Conservation (phyloP, 257 asterid species). For the Nicotiana attenuata region DNA sequence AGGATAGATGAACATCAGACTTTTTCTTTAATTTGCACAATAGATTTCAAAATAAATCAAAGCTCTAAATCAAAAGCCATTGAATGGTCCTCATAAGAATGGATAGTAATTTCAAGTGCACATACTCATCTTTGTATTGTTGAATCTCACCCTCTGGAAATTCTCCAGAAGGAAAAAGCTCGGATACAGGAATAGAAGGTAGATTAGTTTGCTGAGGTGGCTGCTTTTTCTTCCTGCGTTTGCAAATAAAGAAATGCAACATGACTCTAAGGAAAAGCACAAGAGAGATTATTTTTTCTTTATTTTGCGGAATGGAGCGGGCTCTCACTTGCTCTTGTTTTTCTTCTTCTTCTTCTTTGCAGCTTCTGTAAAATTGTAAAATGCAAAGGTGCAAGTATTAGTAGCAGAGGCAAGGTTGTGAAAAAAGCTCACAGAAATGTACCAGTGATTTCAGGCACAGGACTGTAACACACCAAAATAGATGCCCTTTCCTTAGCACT, state of each 20-base stretch:
- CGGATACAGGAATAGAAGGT: conserved; percentile 74
- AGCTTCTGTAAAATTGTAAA: conserved; percentile 46
- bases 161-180: conserved; percentile 85
- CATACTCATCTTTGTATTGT: conserved; percentile 93
- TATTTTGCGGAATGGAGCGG: neutral
- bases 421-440: neutral
- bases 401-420: neutral
- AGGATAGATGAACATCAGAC: neutral
- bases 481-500: neutral
- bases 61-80: neutral
- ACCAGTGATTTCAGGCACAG: neutral
- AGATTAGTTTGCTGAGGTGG: conserved; percentile 78
- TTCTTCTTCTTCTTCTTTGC: conserved; percentile 95
- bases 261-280: neutral
- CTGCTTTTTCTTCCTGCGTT: conserved; percentile 81
- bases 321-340: conserved; percentile 82
- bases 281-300: conserved; percentile 1
- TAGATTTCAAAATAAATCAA: neutral
- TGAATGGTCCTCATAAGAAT: neutral
- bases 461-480: neutral
- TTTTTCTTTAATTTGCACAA: neutral
- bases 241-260: neutral
- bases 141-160: conserved; percentile 99
- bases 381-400: conserved; percentile 14
- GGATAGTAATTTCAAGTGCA: neutral